phyloP scores from a whole-genome alignment of 345 rosid genomes.

The Conringia planisiliqua region DNA sequence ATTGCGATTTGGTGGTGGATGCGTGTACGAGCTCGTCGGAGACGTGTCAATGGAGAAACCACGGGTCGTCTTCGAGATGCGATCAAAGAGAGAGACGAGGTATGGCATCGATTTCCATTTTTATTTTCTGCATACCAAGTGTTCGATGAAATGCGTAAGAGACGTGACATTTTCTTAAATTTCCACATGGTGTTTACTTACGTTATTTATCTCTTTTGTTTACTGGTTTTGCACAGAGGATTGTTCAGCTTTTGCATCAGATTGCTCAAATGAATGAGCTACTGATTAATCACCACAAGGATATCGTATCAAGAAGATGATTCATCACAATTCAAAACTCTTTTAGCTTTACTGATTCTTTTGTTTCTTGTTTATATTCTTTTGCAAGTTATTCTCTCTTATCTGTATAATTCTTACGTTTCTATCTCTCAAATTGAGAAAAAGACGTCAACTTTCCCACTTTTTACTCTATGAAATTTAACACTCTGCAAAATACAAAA shows the following conservation, averaged over 20 bases:
- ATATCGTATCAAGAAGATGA: conserved; percentile 28
- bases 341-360: conserved; percentile 19
- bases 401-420: not conserved
- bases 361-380: conserved; percentile 19
- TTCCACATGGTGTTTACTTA: conserved; percentile 6
- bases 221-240: conserved; percentile 38
- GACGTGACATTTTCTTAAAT: not conserved
- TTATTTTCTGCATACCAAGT: not conserved
- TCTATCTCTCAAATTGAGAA: not conserved
- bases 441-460: not conserved
- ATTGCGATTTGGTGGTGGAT: conserved; percentile 47
- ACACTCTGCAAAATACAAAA: not conserved
- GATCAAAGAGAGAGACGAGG: conserved; percentile 52
- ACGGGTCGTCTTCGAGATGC: conserved; percentile 21
- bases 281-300: conserved; percentile 46
- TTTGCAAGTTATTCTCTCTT: not conserved
- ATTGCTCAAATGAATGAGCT: conserved; percentile 58
- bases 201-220: not conserved
- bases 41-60: conserved; percentile 18
- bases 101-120: not conserved
- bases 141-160: conserved; percentile 31
- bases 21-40: conserved; percentile 33
- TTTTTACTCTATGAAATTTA: not conserved
- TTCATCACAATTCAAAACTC: not conserved
- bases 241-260: conserved; percentile 47